Evolutionary conservation across 2,329 filamentous ascomycete genomes (phyloP), one percentile per base, ranked within the genome.

Genomic region (Cyphellophora attinorum): DNA sequence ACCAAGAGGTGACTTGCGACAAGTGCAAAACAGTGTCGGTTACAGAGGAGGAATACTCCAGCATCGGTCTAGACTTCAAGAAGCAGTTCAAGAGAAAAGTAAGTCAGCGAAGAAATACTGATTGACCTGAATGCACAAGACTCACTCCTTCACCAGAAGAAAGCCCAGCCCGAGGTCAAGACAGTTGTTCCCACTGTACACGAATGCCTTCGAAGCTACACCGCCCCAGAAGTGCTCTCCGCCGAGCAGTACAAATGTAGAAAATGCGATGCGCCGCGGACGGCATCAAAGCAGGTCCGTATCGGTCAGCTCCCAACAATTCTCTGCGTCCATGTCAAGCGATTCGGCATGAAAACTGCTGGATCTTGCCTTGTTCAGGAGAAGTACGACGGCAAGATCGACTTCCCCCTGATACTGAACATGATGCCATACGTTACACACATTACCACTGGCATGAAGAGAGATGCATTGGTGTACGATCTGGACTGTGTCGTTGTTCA

Each of bases 401-500:
- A 81, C 33, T 95, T 95, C 51, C 88, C 88, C 0, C 63, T 93
- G 32, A 78, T 83, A 40, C 72, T 96, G 23, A 91, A 94, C 54
- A 85, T 96, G 76, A 71, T 85, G 14, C 86, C 88, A 0, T 96
- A 93, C 58, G 91, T 86, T 1, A 84, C 81, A 29, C 71, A 74
- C 5, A 68, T 64, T 45, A 63, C 74, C 29, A 62, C 60, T 36
- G 64, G 65, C 74, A 48, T 11, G 4, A 15, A 6, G 25, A 6
- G 28, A 17, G 27, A 38, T 14, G 78, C 73, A 4, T 86, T 82
- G 51, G 76, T 81, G 4, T 96, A 95, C 56, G 85, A 94, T 47
- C 72, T 96, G 1, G 72, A 88, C 12, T 86, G 83, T 42, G 88
- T 94, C 3, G 81, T 96, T 14, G 88, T 94, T 25, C 89, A 96